Base-by-base conservation (phyloP, 495 filamentous ascomycete genomes). In the Letharia lupina region DNA sequence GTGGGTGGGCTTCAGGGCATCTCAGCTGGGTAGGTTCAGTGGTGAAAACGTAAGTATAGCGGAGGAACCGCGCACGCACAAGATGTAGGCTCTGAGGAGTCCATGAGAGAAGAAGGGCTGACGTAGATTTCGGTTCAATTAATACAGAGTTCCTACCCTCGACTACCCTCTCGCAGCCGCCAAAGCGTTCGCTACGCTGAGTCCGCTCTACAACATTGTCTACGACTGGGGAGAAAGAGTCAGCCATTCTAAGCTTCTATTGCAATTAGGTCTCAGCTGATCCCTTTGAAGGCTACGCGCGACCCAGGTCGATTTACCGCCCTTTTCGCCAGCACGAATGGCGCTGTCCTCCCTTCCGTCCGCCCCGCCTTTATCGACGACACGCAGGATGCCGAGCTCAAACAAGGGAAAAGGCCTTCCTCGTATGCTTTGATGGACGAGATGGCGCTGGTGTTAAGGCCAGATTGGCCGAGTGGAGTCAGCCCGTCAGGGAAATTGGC, bases 1-100 rank as follows among this genome's bases (percentile, higher is more conserved):
- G 80, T 45, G 82, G 88, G 3, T 87, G 84, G 86, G 84, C 86
- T 12, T 73, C 83, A 1, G 61, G 85, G 85, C 9, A 80, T 84
- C 35, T 79, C 78, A 63, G 75, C 78, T 28, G 79, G 70, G 23
- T 69, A 77, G 45, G 83, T 28, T 87, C 33, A 70, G 68, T 61
- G 82, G 83, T 61, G 75, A 77, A 28, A 0, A 28, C 23, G 83
- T 84, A 70, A 60, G 79, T 77, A 50, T 15, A 28, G 47, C 47
- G n/a, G 9, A 47, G 15, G 4, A 62, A 66, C 23, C 23, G 23
- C 23, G 6, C 4, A 7, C 33, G 23, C 20, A n/a, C 52, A 35
- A 61, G 33, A 28, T 28, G 23, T 28, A 48, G n/a, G n/a, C 20
- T 54, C 31, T 7, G 9, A 54, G 9, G 12, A 15, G 44, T 41